phyloP scores from a whole-genome alignment of 352 stramenopile species.

The Phytopythium kandeliae region DNA sequence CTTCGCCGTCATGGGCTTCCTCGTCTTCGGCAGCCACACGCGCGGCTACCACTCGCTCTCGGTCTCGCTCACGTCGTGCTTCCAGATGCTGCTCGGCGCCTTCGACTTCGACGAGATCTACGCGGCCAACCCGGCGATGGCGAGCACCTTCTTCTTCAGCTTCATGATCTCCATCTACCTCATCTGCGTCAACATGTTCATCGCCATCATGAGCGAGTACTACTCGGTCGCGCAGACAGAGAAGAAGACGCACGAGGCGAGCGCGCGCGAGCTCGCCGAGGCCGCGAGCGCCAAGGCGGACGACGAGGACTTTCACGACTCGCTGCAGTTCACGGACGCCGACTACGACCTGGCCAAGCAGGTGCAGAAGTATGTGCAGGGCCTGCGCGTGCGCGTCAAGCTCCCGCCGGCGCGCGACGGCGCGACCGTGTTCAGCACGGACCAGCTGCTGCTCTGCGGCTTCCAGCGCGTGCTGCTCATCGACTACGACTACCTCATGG shows the following conservation, averaged over 20 bases:
- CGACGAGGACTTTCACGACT: conserved; percentile 24
- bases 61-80: conserved; percentile 79
- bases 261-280: conserved; percentile 24
- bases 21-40: conserved; percentile 76
- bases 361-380: conserved; percentile 48
- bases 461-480: conserved; percentile 68
- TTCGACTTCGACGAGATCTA: conserved; percentile 74
- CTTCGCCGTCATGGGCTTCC: conserved; percentile 82
- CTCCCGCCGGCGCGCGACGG: conserved; percentile 37
- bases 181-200: conserved; percentile 89
- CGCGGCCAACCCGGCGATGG: conserved; percentile 75
- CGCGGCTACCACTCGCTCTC: conserved; percentile 82
- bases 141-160: conserved; percentile 76
- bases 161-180: conserved; percentile 86
- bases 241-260: conserved; percentile 59
- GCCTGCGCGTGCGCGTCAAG: conserved; percentile 50
- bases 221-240: conserved; percentile 74
- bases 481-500: conserved; percentile 69
- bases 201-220: conserved; percentile 86
- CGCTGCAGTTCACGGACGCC: conserved; percentile 53
- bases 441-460: conserved; percentile 48
- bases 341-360: conserved; percentile 80
- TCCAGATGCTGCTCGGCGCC: conserved; percentile 83
- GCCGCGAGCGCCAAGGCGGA: conserved; percentile 11
- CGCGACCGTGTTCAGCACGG: conserved; percentile 27